Evolutionary conservation across 2,329 filamentous ascomycete species (phyloP).

Genomic region (Diplodia corticola): DNA sequence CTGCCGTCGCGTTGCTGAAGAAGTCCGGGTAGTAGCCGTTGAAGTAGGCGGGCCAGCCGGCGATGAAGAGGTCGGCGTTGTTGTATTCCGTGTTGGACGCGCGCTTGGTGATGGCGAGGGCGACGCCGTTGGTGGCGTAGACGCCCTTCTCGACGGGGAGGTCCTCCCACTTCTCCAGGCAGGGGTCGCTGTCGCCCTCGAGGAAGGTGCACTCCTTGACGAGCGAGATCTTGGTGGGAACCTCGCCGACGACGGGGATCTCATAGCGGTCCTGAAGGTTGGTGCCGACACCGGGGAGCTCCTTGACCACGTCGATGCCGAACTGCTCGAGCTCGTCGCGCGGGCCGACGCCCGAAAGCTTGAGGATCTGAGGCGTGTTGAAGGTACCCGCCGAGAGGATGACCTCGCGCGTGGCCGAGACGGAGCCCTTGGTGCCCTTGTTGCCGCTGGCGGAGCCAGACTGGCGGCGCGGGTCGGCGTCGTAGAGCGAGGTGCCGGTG

Average conservation of each 20-base stretch:
- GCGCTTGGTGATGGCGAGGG: constrained; percentile 49
- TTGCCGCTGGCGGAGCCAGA: constrained; percentile 26
- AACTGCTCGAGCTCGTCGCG: constrained; percentile 53
- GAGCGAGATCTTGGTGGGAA: constrained; percentile 37
- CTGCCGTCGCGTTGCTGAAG: constrained; percentile 47
- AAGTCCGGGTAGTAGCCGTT: constrained; percentile 58
- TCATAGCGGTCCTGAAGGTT: constrained; percentile 65
- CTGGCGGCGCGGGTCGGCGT: constrained; percentile 38
- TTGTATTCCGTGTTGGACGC: constrained; percentile 48
- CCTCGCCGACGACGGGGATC: constrained; percentile 54
- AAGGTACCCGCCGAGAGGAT: constrained; percentile 56
- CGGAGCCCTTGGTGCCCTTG: constrained; percentile 43
- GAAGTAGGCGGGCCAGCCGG: constrained; percentile 57
- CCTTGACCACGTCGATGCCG: constrained; percentile 55
- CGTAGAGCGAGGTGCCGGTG: constrained; percentile 42
- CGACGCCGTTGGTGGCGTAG: constrained; percentile 55
- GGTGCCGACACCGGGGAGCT: constrained; percentile 63
- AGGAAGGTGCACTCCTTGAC: constrained; percentile 39
- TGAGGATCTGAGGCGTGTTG: constrained; percentile 65
- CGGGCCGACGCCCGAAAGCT: constrained; percentile 65
- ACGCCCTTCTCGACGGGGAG: constrained; percentile 39
- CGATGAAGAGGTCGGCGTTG: constrained; percentile 49
- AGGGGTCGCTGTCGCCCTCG: constrained; percentile 41
- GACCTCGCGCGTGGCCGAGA: constrained; percentile 47
- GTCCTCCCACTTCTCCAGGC: constrained; percentile 38